These are phyloP conservation scores for Phytophthora pistaciae DNA, from an alignment of 352 stramenopile species.

Conservation along the genomic window DNA sequence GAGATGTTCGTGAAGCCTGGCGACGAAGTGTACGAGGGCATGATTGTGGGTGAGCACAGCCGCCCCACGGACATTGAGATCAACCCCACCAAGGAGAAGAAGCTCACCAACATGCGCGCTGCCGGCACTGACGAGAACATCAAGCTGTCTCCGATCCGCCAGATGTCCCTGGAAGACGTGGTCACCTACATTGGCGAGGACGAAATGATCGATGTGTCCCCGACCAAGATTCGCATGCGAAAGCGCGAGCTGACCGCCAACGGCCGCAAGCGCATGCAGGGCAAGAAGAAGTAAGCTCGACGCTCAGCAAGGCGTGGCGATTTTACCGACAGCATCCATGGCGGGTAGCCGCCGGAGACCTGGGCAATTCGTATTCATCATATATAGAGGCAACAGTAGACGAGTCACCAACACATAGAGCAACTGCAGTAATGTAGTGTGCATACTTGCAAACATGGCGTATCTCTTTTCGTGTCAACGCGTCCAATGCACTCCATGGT, in stretches of 20 bases:
- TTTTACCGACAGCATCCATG: conserved; percentile 16
- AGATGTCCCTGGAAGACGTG: conserved; percentile 97
- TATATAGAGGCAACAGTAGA: conserved; percentile 40
- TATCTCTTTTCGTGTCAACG: neutral
- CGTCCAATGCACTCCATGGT: neutral
- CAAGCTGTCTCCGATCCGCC: conserved; percentile 91
- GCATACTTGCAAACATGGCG: conserved; percentile 23
- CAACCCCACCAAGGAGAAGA: conserved; percentile 98
- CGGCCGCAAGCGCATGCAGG: conserved; percentile 58
- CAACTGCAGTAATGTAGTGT: conserved; percentile 9
- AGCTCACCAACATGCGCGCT: conserved; percentile 97
- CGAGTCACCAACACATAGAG: conserved; percentile 30
- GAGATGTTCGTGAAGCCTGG: conserved; percentile 97
- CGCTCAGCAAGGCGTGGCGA: conserved; percentile 15
- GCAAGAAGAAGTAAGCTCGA: conserved; percentile 66
- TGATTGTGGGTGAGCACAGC: conserved; percentile 98
- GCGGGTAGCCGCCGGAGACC: neutral
- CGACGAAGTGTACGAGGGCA: conserved; percentile 97
- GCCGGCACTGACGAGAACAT: conserved; percentile 97
- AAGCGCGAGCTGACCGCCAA: conserved; percentile 78
- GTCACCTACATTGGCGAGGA: conserved; percentile 98
- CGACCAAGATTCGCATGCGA: conserved; percentile 93
- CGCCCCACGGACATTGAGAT: conserved; percentile 97
- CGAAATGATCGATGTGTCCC: conserved; percentile 99
- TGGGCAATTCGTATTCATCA: conserved; percentile 40